A percentile compares a stretch with the other conserved stretches of the same genome.
These are phyloP conservation scores for Miscanthus lutarioriparius DNA, from an alignment of 176 grass and related monocot genomes.

Conservation along the genomic window DNA sequence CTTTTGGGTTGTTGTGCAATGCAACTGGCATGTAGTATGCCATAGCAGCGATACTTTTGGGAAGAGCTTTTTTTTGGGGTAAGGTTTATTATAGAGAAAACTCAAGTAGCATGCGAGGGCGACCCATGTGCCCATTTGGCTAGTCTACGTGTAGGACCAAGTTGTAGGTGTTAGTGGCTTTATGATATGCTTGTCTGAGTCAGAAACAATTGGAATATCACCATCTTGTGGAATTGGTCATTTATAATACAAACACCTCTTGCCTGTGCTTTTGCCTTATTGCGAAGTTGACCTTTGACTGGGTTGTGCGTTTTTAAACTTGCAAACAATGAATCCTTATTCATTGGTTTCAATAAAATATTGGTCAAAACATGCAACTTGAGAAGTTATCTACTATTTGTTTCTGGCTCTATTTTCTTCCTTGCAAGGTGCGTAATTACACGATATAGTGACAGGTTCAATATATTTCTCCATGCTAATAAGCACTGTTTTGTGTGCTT, in stretches of 20 bases:
- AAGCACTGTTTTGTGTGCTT: neutral
- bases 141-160: neutral
- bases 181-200: conserved; percentile 13
- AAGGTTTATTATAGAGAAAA: neutral
- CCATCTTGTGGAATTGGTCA: neutral
- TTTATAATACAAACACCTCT: neutral
- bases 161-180: neutral
- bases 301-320: neutral
- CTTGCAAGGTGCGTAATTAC: neutral
- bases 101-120: neutral
- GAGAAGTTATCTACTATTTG: neutral
- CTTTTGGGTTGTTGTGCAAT: neutral
- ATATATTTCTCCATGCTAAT: neutral
- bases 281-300: neutral
- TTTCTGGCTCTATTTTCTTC: neutral
- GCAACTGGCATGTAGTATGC: neutral
- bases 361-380: neutral
- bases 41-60: neutral
- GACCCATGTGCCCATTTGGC: neutral
- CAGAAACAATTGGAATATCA: conserved; percentile 16
- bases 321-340: neutral
- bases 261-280: neutral
- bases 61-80: neutral
- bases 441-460: neutral
- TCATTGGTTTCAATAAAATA: neutral